Conservation (phyloP, 495 filamentous ascomycete genomes). For the Xeromyces bisporus region DNA sequence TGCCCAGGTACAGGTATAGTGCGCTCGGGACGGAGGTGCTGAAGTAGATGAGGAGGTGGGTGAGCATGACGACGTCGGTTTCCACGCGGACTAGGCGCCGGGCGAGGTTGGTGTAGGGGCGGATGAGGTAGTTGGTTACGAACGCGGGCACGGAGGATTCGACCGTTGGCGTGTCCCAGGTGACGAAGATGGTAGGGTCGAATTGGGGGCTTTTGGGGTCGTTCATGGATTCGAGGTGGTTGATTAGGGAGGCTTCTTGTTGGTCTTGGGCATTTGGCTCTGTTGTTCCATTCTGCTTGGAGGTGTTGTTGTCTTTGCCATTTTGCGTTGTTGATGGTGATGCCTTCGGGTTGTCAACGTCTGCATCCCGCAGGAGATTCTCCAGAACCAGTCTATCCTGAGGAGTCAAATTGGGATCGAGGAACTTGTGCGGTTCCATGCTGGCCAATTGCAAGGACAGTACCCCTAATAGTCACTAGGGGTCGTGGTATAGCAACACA, state of each 20-base stretch:
- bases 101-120: conserved; percentile 40
- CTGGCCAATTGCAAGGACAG: no score
- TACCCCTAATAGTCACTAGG: no score
- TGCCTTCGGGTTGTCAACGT: conserved; percentile 11
- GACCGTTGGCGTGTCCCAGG: conserved; percentile 32
- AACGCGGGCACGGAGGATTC: conserved; percentile 13
- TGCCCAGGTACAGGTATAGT: conserved; percentile 35
- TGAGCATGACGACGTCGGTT: conserved; percentile 61
- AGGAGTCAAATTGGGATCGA: conserved; percentile 32
- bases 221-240: conserved; percentile 35
- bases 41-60: conserved; percentile 57
- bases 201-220: conserved; percentile 29
- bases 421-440: conserved; percentile 23
- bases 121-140: conserved; percentile 31
- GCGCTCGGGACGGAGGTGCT: conserved; percentile 51
- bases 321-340: conserved; percentile 5
- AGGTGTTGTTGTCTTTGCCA: conserved; percentile 6
- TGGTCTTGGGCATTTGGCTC: conserved; percentile 9
- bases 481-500: no score
- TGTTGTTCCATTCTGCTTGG: conserved; percentile 5
- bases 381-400: conserved; percentile 33
- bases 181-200: conserved; percentile 36
- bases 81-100: conserved; percentile 35
- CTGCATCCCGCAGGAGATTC: conserved; percentile 18
- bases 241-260: conserved; percentile 11